A percentile compares a stretch with the other conserved stretches of the same genome.
Conservation (phyloP, 441 rosid species). For the Corymbia calophylla region DNA sequence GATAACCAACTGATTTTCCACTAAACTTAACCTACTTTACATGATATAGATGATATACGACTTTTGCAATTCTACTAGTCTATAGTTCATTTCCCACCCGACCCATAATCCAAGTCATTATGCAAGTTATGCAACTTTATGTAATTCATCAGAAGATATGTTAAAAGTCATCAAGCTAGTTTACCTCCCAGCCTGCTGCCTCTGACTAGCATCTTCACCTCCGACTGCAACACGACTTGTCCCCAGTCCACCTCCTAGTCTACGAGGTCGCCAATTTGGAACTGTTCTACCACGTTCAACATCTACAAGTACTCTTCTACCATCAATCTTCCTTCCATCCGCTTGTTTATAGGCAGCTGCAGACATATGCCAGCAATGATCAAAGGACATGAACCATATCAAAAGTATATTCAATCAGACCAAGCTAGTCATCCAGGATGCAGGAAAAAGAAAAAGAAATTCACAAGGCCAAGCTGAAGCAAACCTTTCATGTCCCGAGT, state of each 20-base stretch:
- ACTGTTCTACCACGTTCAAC: slow-evolving; percentile 96
- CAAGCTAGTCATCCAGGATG: background rate
- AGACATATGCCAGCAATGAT: slow-evolving; percentile 4
- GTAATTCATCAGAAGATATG: background rate
- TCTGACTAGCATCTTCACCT: slow-evolving; percentile 66
- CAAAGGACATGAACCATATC: background rate
- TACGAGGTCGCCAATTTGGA: slow-evolving; percentile 96
- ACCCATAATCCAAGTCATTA: background rate
- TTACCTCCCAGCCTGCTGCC: slow-evolving; percentile 33
- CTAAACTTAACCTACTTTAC: background rate
- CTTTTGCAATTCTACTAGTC: background rate
- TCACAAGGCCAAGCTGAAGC: background rate
- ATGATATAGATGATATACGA: background rate
- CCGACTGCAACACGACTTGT: slow-evolving; percentile 76
- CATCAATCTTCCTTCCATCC: slow-evolving; percentile 95
- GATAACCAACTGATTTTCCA: background rate
- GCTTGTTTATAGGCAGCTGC: slow-evolving; percentile 96
- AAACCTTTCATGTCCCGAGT: slow-evolving; percentile 95
- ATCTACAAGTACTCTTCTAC: slow-evolving; percentile 92
- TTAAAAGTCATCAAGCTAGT: background rate
- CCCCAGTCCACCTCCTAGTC: slow-evolving; percentile 98
- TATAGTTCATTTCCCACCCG: background rate
- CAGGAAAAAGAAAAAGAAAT: background rate
- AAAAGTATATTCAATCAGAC: background rate
- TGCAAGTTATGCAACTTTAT: background rate